These are phyloP conservation scores for Yarrowia keelungensis DNA, from an alignment of 805 yeast species.

Conservation along the genomic window DNA sequence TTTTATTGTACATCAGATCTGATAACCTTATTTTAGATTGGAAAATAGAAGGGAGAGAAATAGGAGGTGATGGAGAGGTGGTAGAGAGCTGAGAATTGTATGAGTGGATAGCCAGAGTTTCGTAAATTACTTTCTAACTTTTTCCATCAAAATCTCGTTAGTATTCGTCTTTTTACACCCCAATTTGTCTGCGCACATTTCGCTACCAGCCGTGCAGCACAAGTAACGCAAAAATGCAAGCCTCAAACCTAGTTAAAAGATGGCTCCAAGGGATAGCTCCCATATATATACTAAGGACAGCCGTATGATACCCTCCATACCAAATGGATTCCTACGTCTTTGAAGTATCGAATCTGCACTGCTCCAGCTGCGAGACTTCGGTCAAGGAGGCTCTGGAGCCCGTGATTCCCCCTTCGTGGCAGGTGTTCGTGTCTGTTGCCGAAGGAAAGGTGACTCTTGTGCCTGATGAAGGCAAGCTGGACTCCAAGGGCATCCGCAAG, in stretches of 20 bases:
- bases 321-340: conserved; percentile 29
- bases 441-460: conserved; percentile 35
- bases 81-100: no score
- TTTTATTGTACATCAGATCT: conserved; percentile 4
- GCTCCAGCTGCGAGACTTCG: conserved; percentile 26
- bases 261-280: neutral
- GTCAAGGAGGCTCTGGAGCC: conserved; percentile 24
- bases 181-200: conserved; percentile 7
- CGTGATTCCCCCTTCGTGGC: conserved; percentile 30
- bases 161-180: neutral
- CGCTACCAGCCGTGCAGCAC: conserved; percentile 38
- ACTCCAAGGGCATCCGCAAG: conserved; percentile 1
- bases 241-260: neutral
- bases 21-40: conserved; percentile 12
- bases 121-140: no score
- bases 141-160: neutral
- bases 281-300: neutral
- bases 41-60: neutral
- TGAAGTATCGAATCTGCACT: conserved; percentile 26
- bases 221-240: conserved; percentile 20
- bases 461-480: conserved; percentile 25
- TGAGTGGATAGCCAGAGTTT: no score
- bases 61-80: neutral
- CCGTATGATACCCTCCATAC: neutral
- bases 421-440: conserved; percentile 24